Percentiles rank a stretch among this genome's conserved stretches.
Conservation (phyloP, 2,329 filamentous ascomycete species). For the Trichoderma citrinoviride region DNA sequence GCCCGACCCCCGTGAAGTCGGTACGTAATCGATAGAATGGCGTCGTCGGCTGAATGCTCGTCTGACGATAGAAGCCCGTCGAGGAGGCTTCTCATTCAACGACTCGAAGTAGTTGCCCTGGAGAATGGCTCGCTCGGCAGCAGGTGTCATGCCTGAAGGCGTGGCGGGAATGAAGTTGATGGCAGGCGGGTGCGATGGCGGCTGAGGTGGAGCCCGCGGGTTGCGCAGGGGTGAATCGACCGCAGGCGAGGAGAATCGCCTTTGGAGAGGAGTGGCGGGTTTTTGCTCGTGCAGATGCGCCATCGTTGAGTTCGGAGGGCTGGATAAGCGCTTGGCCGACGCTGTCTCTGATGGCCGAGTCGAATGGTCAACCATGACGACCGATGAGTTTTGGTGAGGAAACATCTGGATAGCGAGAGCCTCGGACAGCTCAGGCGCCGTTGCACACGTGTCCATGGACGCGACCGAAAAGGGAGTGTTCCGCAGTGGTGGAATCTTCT, state of each 20-base stretch:
- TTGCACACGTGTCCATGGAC: conserved; percentile 60
- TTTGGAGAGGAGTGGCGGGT: conserved; percentile 54
- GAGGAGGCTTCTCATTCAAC: conserved; percentile 44
- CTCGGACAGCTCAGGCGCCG: conserved; percentile 62
- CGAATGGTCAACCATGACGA: conserved; percentile 59
- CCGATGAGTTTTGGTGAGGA: conserved; percentile 62
- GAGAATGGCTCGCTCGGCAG: conserved; percentile 50
- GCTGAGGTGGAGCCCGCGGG: conserved; percentile 57
- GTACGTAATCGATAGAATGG: conserved; percentile 42
- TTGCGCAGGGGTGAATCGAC: conserved; percentile 63
- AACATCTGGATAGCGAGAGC: conserved; percentile 61
- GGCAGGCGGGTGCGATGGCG: conserved; percentile 42
- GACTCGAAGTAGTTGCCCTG: conserved; percentile 55
- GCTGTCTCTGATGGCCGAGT: conserved; percentile 49
- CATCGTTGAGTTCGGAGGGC: conserved; percentile 40
- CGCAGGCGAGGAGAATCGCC: conserved; percentile 48
- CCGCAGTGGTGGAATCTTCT: conserved; percentile 52
- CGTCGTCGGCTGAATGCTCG: conserved; percentile 52
- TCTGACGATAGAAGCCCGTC: conserved; percentile 51
- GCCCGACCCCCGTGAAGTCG: conserved; percentile 41
- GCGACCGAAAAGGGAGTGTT: conserved; percentile 62
- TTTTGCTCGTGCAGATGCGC: conserved; percentile 31
- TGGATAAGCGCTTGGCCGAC: conserved; percentile 35
- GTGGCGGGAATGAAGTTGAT: conserved; percentile 63
- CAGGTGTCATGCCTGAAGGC: conserved; percentile 57